Evolutionary conservation across 352 stramenopile species (phyloP), one percentile per base, ranked within the genome.

Genomic region (Pythium phragmiticola): DNA sequence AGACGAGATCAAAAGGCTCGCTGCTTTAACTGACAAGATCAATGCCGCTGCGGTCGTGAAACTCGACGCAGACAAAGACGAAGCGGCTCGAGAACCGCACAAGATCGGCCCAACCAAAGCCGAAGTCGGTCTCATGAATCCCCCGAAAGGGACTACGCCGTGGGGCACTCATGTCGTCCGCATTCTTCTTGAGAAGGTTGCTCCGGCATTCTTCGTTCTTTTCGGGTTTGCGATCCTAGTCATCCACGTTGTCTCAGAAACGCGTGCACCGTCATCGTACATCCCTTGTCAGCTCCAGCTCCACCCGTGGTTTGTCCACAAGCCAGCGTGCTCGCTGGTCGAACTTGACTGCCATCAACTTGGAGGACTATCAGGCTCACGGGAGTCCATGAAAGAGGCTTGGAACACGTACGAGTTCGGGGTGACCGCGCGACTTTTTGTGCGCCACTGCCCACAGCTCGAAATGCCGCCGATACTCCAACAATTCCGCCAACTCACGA

Each of bases 361-460:
- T 43, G 37, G 37, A 17, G 37, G 16, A 12, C 1, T 43, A 12
- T 43, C 37, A 2, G 37, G 37, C 4, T 43, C 37, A 43, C 37
- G 5, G 16, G 11, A 43, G 37, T 43, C 37, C 11, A 16, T 53
- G 47, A 23, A 53, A 16, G 19, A 33, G 16, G 19, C 19, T 3
- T 53, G 47, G 47, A 36, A 33, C 7, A n/a, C 23, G 26, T 53
- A 36, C 16, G 26, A 53, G 5, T n/a, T 8, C 5, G 47, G 11
- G 5, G 7, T 2, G 17, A n/a, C 9, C 26, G 26, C 26, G 26
- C 26, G 26, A 28, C 26, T 28, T 4, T 28, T 28, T 28, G 26
- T 28, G 26, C 47, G 47, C 19, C 47, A 53, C 47, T 53, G 47
- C 34, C 47, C 47, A 7, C 7, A 53, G 47, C 47, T 53, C 19